Evolutionary conservation across 2,329 filamentous ascomycete genomes (phyloP).

Genomic region (Hymenoscyphus fructigenus): DNA sequence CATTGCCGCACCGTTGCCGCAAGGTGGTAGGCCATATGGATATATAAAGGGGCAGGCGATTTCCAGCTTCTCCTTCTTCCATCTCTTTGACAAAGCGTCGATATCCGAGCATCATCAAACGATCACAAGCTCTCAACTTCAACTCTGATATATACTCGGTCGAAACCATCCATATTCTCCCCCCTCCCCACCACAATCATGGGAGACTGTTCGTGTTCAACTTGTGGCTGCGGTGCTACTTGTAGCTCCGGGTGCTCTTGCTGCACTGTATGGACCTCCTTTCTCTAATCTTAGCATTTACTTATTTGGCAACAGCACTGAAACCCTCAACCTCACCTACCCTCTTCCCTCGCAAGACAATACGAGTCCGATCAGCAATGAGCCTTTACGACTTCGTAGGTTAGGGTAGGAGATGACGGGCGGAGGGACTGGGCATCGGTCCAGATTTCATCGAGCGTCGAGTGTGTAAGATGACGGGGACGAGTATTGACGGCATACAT

Average conservation of each 20-base stretch:
- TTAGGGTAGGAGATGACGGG: background rate
- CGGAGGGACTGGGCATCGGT: background rate
- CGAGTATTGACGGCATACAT: background rate
- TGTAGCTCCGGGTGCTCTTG: slow-evolving; percentile 8
- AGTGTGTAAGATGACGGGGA: background rate
- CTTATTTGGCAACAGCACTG: background rate
- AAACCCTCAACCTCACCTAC: background rate
- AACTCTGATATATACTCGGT: background rate
- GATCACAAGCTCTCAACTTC: background rate
- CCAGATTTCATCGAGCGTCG: background rate
- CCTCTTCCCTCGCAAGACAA: background rate
- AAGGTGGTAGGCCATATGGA: background rate
- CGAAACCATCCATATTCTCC: background rate
- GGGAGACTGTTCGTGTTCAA: slow-evolving; percentile 11
- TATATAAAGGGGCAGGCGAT: background rate
- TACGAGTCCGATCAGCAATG: background rate
- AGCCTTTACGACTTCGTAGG: background rate
- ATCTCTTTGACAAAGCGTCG: background rate
- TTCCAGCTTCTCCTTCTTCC: background rate
- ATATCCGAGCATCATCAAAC: background rate
- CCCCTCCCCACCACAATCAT: background rate
- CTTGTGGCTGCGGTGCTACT: slow-evolving; percentile 4
- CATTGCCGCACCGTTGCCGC: background rate
- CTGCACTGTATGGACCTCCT: slow-evolving; percentile 3
- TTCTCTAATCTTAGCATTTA: background rate